Conservation (phyloP, 2,329 filamentous ascomycete species). For the Fusarium miscanthi region DNA sequence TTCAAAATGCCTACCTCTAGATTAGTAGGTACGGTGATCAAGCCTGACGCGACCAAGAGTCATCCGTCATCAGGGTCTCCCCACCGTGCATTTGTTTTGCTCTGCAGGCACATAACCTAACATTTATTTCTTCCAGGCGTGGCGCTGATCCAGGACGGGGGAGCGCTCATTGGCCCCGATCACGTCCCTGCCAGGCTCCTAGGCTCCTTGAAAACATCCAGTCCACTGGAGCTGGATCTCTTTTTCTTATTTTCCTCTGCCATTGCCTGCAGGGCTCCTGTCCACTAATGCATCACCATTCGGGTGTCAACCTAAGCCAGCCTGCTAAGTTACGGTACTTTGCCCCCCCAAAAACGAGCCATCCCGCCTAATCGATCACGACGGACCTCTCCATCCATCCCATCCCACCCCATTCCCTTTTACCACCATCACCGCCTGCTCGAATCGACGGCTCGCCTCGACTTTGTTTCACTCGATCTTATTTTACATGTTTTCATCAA, state of each 20-base stretch:
- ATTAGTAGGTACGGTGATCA: neutral
- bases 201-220: slow-evolving; percentile 22
- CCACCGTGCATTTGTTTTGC: slow-evolving; percentile 13
- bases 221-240: slow-evolving; percentile 38
- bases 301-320: slow-evolving; percentile 30
- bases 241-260: slow-evolving; percentile 35
- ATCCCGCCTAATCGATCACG: slow-evolving; percentile 33
- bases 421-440: slow-evolving; percentile 40
- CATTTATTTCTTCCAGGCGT: slow-evolving; percentile 33
- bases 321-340: slow-evolving; percentile 22
- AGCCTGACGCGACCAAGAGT: slow-evolving; percentile 22
- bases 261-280: slow-evolving; percentile 43
- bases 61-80: slow-evolving; percentile 32
- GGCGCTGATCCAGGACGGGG: slow-evolving; percentile 41
- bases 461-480: slow-evolving; percentile 36
- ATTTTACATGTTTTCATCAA: slow-evolving; percentile 62
- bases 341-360: slow-evolving; percentile 29
- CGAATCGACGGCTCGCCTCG: slow-evolving; percentile 30
- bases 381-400: slow-evolving; percentile 1
- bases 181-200: slow-evolving; percentile 45
- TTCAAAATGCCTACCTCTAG: neutral
- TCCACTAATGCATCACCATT: slow-evolving; percentile 50
- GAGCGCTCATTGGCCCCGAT: slow-evolving; percentile 48
- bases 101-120: neutral
- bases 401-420: slow-evolving; percentile 23